phyloP scores from a whole-genome alignment of 345 rosid genomes.

The Euphorbia tirucalli region DNA sequence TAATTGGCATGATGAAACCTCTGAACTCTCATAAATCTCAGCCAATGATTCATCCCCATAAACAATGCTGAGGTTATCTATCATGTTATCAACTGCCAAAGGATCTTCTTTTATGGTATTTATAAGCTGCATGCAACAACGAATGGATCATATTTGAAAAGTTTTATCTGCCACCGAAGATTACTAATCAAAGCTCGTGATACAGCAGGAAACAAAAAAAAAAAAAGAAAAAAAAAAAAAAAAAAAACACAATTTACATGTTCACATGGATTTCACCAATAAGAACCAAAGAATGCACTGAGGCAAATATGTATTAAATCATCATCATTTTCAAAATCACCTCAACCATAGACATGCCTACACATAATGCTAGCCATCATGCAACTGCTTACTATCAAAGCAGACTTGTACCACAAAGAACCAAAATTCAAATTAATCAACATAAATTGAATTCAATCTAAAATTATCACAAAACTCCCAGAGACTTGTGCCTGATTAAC shows the following conservation, averaged over 20 bases:
- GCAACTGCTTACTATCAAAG: no score
- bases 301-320: no score
- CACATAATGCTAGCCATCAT: no score
- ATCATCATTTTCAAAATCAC: no score
- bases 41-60: slow-evolving; percentile 17
- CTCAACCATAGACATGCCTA: no score
- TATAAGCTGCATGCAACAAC: slow-evolving; percentile 7
- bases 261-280: not conserved
- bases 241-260: not conserved
- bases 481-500: no score
- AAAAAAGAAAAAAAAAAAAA: no score
- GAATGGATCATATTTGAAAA: not conserved
- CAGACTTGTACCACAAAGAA: no score
- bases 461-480: no score
- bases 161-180: not conserved
- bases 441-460: not conserved
- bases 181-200: not conserved
- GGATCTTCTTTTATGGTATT: slow-evolving; percentile 8
- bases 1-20: slow-evolving; percentile 7
- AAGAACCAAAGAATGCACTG: not conserved
- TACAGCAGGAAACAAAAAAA: not conserved
- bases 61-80: not conserved
- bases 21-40: slow-evolving; percentile 14
- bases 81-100: not conserved
- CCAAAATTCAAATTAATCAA: not conserved